Conservation (phyloP, 2,329 filamentous ascomycete genomes). For the Trichoderma cornu-damae region DNA sequence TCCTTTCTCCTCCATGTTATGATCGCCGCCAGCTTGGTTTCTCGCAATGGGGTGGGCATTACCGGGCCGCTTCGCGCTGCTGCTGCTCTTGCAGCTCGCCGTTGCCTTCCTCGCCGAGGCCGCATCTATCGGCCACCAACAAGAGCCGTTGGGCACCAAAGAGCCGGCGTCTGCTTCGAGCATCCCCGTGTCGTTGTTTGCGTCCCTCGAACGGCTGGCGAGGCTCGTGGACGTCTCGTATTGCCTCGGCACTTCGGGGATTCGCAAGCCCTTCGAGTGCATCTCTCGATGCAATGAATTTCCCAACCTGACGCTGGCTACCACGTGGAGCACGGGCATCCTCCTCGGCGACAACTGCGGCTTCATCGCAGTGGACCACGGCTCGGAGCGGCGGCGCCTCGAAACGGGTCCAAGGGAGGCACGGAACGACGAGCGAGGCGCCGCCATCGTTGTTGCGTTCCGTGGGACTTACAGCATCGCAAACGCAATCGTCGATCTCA, state of each 20-base stretch:
- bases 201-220: slow-evolving; percentile 79
- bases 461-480: slow-evolving; percentile 90
- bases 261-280: slow-evolving; percentile 78
- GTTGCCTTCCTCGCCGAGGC: background rate
- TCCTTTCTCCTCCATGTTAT: slow-evolving; percentile 8
- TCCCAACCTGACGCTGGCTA: slow-evolving; percentile 68
- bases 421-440: slow-evolving; percentile 23
- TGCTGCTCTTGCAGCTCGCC: slow-evolving; percentile 9
- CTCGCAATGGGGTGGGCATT: slow-evolving; percentile 10
- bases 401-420: background rate
- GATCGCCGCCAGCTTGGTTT: background rate
- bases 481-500: slow-evolving; percentile 86
- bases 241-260: slow-evolving; percentile 80
- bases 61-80: slow-evolving; percentile 1
- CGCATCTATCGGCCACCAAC: slow-evolving; percentile 8
- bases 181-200: slow-evolving; percentile 63
- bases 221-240: slow-evolving; percentile 91
- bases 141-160: slow-evolving; percentile 4
- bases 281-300: slow-evolving; percentile 82
- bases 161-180: background rate
- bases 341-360: slow-evolving; percentile 87
- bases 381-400: slow-evolving; percentile 23
- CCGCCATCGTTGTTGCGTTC: slow-evolving; percentile 75
- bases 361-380: slow-evolving; percentile 83
- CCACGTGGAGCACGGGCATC: slow-evolving; percentile 85